Evolutionary conservation across 2,329 filamentous ascomycete genomes (phyloP).

Genomic region (Penicillium sumatraense): DNA sequence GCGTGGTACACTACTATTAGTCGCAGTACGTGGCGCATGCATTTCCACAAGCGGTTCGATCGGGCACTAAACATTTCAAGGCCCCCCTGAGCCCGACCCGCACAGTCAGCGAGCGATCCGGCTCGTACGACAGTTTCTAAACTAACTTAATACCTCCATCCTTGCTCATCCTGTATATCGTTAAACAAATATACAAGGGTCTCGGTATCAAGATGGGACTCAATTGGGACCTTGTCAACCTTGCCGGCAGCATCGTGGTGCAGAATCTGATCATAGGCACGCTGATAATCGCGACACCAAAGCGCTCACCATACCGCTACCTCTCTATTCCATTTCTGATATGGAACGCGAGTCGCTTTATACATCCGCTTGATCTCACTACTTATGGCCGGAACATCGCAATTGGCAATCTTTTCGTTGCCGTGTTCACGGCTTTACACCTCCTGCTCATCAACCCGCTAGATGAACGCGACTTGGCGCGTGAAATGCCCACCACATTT

Average conservation of each 20-base stretch:
- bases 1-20: too few relatives aligned
- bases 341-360: constrained; percentile 6
- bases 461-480: constrained; percentile 11
- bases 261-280: constrained; percentile 19
- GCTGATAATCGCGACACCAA: constrained; percentile 13
- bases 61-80: neutral
- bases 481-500: neutral
- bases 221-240: neutral
- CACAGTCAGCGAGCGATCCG: neutral
- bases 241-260: neutral
- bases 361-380: neutral
- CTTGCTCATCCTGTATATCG: neutral
- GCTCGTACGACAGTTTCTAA: neutral
- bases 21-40: neutral
- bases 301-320: constrained; percentile 15
- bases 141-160: neutral
- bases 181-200: neutral
- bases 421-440: constrained; percentile 9
- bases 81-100: neutral
- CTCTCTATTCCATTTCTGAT: constrained; percentile 13
- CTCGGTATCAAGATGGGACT: neutral
- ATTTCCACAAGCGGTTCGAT: neutral
- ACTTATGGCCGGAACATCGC: neutral
- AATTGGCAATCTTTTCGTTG: neutral
- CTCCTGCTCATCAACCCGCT: constrained; percentile 19